These are phyloP conservation scores for Trametes gibbosa DNA, from an alignment of 768 basidiomycete genomes.

Conservation along the genomic window DNA sequence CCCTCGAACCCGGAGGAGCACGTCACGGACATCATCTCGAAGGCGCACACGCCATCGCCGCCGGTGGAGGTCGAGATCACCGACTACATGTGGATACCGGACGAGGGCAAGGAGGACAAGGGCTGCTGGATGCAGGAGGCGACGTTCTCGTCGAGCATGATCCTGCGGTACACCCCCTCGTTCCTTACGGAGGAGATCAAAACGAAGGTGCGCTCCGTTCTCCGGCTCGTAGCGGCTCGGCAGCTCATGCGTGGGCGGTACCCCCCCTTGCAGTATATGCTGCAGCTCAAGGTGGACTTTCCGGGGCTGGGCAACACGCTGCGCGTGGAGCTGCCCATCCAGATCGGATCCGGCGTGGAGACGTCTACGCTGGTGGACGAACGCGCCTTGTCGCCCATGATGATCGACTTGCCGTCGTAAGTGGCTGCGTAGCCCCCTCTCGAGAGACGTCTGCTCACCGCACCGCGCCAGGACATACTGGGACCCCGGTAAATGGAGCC, in stretches of 20 bases:
- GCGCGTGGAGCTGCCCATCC: constrained; percentile 18
- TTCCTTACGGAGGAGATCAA: constrained; percentile 17
- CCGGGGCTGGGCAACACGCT: constrained; percentile 22
- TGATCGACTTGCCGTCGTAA: constrained; percentile 11
- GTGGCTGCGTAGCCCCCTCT: neutral
- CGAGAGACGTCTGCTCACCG: neutral
- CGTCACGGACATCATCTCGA: constrained; percentile 12
- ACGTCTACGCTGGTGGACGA: constrained; percentile 4
- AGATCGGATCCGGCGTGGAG: constrained; percentile 16
- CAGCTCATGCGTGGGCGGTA: neutral
- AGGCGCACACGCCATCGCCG: constrained; percentile 6
- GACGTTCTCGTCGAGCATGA: constrained; percentile 15
- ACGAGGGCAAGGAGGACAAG: constrained; percentile 11
- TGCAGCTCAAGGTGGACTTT: constrained; percentile 20
- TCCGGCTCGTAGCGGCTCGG: neutral
- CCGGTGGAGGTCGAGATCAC: constrained; percentile 18
- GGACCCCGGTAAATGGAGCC: constrained; percentile 3
- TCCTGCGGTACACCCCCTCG: constrained; percentile 15
- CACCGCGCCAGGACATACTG: constrained; percentile 2
- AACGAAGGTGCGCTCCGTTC: constrained; percentile 7
- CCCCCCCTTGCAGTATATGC: constrained; percentile 6
- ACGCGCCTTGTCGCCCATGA: neutral
- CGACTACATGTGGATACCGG: constrained; percentile 18
- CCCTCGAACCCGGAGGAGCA: constrained; percentile 10
- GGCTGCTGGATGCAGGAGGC: constrained; percentile 22